Percentiles rank a stretch among this genome's conserved stretches.
These are phyloP conservation scores for Lachnellula arida DNA, from an alignment of 2,329 filamentous ascomycete species.

Conservation along the genomic window DNA sequence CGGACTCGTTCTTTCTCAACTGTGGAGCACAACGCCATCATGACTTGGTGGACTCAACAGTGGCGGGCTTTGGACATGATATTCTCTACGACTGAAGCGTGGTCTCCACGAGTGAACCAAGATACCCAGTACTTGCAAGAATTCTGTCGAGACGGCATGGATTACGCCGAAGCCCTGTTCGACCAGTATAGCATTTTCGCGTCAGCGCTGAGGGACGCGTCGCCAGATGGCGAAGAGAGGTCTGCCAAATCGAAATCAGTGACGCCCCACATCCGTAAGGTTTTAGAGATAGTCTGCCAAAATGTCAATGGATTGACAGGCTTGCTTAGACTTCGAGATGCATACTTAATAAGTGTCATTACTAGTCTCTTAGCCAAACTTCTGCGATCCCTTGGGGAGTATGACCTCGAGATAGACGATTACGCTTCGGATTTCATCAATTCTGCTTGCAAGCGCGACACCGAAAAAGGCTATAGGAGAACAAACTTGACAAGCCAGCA, in stretches of 20 bases:
- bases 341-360: constrained; percentile 76
- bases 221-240: constrained; percentile 30
- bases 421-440: constrained; percentile 57
- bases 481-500: constrained; percentile 81
- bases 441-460: constrained; percentile 56
- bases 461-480: constrained; percentile 54
- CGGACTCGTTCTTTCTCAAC: constrained; percentile 23
- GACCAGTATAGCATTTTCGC: constrained; percentile 81
- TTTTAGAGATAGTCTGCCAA: constrained; percentile 61
- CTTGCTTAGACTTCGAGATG: constrained; percentile 87
- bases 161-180: constrained; percentile 82
- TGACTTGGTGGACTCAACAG: constrained; percentile 75
- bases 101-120: constrained; percentile 62
- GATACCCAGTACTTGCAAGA: constrained; percentile 67
- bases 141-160: constrained; percentile 92
- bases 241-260: constrained; percentile 26
- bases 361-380: constrained; percentile 82
- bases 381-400: constrained; percentile 72
- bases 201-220: constrained; percentile 36
- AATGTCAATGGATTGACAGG: constrained; percentile 68
- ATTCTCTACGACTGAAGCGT: constrained; percentile 76
- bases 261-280: constrained; percentile 41
- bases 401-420: constrained; percentile 64
- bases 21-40: constrained; percentile 39
- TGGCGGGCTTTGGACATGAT: constrained; percentile 80